Evolutionary conservation across 257 asterid genomes (phyloP).

Genomic region (Solanum medicagineum): DNA sequence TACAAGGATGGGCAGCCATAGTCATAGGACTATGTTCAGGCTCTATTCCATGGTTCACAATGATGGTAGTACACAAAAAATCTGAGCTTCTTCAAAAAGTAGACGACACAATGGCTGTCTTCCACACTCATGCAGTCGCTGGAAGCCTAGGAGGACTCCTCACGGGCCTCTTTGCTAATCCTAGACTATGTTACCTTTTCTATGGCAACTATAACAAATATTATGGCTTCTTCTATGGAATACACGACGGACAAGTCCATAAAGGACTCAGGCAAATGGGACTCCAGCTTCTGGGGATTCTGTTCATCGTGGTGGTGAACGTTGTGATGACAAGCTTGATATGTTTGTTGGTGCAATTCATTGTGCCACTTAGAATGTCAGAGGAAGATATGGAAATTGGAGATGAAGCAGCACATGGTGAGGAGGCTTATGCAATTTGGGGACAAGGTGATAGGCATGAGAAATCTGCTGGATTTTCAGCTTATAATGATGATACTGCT

Average conservation of each 20-base stretch:
- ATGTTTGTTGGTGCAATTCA: slow-evolving; percentile 25
- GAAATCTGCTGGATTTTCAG: slow-evolving; percentile 23
- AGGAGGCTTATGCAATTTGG: slow-evolving; percentile 75
- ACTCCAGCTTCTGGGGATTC: slow-evolving; percentile 31
- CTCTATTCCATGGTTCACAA: slow-evolving; percentile 67
- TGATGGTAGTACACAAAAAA: slow-evolving; percentile 77
- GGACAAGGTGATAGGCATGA: slow-evolving; percentile 61
- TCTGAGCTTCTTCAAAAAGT: slow-evolving; percentile 57
- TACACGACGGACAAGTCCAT: slow-evolving; percentile 14
- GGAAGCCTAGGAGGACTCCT: slow-evolving; percentile 61
- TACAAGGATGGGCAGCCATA: slow-evolving; percentile 75
- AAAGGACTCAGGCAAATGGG: slow-evolving; percentile 45
- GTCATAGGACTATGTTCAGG: slow-evolving; percentile 68
- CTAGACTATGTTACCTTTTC: slow-evolving; percentile 37
- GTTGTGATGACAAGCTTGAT: slow-evolving; percentile 39
- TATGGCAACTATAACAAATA: slow-evolving; percentile 18
- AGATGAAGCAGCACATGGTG: slow-evolving; percentile 73
- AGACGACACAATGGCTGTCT: slow-evolving; percentile 73
- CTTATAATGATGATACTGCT: slow-evolving; percentile 19
- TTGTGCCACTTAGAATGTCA: slow-evolving; percentile 52
- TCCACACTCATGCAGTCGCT: slow-evolving; percentile 71
- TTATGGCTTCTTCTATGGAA: slow-evolving; percentile 38
- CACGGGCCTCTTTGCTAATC: slow-evolving; percentile 53
- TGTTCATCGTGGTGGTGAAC: slow-evolving; percentile 26
- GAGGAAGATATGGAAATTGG: slow-evolving; percentile 71